Evolutionary conservation across 768 basidiomycete species (phyloP), one percentile per base, ranked within the genome.

Genomic region (Nidularia pulvinata): DNA sequence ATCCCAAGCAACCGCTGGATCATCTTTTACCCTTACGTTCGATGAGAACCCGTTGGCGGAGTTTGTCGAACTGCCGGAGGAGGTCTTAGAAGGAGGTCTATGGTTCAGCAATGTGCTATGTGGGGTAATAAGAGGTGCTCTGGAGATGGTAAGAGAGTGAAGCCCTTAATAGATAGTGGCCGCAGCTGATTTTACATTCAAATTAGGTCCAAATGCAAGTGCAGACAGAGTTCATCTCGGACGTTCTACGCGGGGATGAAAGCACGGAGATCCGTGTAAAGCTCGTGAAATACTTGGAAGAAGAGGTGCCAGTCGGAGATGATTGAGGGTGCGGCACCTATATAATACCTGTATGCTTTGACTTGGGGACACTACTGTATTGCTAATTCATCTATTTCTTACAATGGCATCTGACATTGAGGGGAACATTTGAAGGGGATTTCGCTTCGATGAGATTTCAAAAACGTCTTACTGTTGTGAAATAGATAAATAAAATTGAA

Each of bases 71-170:
- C 78, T 99, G 19, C 96, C 97, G 0, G 91, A 95, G 49, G 95
- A 97, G 59, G 94, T 84, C 1, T 74, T 95, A 30, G 92, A 96
- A 64, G 93, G 93, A 14, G 95, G 94, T 1, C 71, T 99, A 35
- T 97, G 94, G 93, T 98, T 95, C 69, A 95, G 92, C 70, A 98
- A 98, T 69, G 88, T 98, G 43, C 75, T 97, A 1, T 96, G 95
- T 63, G 97, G 97, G 4, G 96, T 98, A 6, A 69, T 98, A 48
- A 77, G 95, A 50, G 97, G 97, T 3, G 85, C 95, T 35, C 68
- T 99, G 49, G 97, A 99, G 75, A 98, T 99, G 97, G 97, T 97
- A 62, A 56, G 81, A 69, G 19, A 47, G 47, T 30, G 19, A 34
- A 13, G 30, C 39, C 43, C n/a, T 30, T 44, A 36, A 16, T 48